Base-by-base conservation (phyloP, 169 alveolate species). In the Cryptosporidium felis region DNA sequence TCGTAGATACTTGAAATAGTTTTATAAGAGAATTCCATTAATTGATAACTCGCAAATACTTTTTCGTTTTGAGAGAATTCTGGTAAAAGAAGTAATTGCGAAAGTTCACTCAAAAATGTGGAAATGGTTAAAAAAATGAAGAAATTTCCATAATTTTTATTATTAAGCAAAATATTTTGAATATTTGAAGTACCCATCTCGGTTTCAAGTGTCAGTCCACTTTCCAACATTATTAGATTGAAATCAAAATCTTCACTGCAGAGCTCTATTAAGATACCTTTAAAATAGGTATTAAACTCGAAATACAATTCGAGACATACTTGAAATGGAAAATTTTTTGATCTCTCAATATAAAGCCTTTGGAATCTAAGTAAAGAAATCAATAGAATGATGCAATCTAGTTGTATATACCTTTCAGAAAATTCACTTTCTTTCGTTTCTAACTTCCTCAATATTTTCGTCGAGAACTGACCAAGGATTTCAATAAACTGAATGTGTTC, bases 61-160 rank as follows among this genome's bases (percentile, higher is more conserved):
- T 28, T 46, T 34, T 32, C 49, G 12, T 41, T 14, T 8, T 26
- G 5, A 16, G 8, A 28, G 23, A 32, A n/a, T 14, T 26, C 45
- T 5, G 16, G 16, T 28, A 65, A 44, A 32, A 65, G 6, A 10
- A 8, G 32, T 9, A 49, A 14, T 26, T 26, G 44, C 26, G 81
- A 65, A n/a, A 65, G 1, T 47, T 65, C 81, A 5, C 49, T 65
- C 47, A 65, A 46, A 34, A 44, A 65, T 2, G 81, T 65, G 5
- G 81, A 44, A 28, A 65, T 38, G 44, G 49, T 38, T 8, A 65
- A 46, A 3, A 65, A 46, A 6, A 38, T 32, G 41, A 32, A 65
- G 28, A 44, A 65, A 10, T 65, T 44, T 18, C 49, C 38, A 65
- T 65, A 65, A 3, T 5, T 28, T 18, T 28, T 12, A 42, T 62